Conservation (phyloP, 805 yeast genomes). For the Geotrichum ghanense region DNA sequence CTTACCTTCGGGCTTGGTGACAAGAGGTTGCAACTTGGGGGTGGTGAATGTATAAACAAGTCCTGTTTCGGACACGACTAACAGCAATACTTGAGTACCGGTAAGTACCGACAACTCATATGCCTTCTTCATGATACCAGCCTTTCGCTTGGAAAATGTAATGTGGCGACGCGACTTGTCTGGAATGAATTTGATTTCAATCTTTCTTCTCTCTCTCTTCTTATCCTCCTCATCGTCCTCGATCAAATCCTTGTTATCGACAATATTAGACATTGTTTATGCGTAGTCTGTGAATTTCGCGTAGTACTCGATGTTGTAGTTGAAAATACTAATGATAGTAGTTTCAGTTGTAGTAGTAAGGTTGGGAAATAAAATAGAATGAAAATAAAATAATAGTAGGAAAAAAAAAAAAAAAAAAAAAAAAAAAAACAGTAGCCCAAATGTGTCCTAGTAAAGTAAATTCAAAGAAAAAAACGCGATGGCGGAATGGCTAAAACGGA, state of each 20-base stretch:
- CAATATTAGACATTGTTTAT: not conserved
- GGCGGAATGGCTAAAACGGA: too few species aligned
- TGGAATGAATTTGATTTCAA: conserved; percentile 93
- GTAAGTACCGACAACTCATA: conserved; percentile 93
- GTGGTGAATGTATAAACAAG: conserved; percentile 96
- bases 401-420: too few species aligned
- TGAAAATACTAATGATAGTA: not conserved
- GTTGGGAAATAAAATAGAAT: too few species aligned
- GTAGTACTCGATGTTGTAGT: not conserved
- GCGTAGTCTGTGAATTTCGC: too few species aligned
- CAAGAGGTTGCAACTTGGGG: conserved; percentile 97
- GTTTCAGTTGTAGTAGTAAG: not conserved
- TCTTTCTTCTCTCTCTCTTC: conserved; percentile 65
- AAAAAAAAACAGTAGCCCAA: too few species aligned
- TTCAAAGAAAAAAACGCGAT: too few species aligned
- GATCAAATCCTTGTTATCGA: not conserved
- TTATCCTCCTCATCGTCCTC: conserved; percentile 29
- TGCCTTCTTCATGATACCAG: conserved; percentile 99
- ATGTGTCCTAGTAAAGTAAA: too few species aligned
- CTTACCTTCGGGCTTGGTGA: conserved; percentile 94
- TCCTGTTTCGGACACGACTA: conserved; percentile 98
- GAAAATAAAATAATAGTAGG: too few species aligned
- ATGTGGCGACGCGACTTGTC: conserved; percentile 97
- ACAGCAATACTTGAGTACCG: conserved; percentile 89
- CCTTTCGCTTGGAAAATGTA: conserved; percentile 95